These are phyloP conservation scores for Grammothele lineata DNA, from an alignment of 768 basidiomycete species.

Conservation along the genomic window DNA sequence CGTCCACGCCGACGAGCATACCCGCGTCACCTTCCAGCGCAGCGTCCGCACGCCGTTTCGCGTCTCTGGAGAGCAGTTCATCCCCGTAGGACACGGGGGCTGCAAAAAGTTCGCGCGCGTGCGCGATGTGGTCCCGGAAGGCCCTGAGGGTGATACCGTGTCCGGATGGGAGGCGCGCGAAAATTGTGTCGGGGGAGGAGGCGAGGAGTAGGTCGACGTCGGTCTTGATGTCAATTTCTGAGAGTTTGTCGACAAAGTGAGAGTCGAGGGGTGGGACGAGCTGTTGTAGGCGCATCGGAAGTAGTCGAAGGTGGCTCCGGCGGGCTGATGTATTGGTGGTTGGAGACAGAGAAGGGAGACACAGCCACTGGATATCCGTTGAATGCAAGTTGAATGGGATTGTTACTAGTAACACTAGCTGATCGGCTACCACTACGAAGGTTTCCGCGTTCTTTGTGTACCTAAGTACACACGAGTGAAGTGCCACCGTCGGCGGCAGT, in stretches of 20 bases:
- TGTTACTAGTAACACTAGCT: too few relatives aligned
- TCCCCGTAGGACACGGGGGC: constrained; percentile 37
- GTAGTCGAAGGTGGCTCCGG: too few relatives aligned
- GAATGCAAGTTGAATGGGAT: too few relatives aligned
- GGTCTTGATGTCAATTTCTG: constrained; percentile 47
- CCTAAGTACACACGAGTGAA: too few relatives aligned
- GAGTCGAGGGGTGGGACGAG: constrained; percentile 31
- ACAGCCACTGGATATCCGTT: too few relatives aligned
- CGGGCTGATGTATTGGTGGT: too few relatives aligned
- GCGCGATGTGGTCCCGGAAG: constrained; percentile 36
- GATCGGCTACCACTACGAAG: too few relatives aligned
- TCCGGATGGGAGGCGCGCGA: constrained; percentile 46
- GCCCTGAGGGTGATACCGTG: constrained; percentile 42
- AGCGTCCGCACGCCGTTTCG: constrained; percentile 7
- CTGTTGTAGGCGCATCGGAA: constrained; percentile 20
- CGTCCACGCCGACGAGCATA: constrained; percentile 33
- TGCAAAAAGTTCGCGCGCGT: constrained; percentile 40
- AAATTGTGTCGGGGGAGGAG: constrained; percentile 43
- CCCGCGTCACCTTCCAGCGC: constrained; percentile 1
- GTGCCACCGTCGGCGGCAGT: too few relatives aligned
- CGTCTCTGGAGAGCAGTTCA: constrained; percentile 21
- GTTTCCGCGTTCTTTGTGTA: too few relatives aligned
- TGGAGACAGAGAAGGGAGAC: too few relatives aligned
- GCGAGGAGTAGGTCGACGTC: constrained; percentile 56
- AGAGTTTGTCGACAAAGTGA: constrained; percentile 43